phyloP scores from a whole-genome alignment of 257 asterid genomes.

The Solanum verrucosum region DNA sequence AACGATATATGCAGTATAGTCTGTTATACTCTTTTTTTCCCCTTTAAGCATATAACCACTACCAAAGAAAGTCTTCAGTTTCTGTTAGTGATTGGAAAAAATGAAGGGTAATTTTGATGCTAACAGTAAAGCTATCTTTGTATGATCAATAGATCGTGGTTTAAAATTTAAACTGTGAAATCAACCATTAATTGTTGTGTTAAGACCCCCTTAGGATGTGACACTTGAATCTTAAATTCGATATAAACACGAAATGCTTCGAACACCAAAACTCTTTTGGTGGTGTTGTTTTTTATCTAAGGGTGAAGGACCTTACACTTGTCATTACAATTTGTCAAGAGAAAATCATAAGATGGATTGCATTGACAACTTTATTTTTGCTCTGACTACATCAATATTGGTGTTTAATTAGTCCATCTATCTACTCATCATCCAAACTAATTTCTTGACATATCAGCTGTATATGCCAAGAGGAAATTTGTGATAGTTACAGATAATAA shows the following conservation, averaged over 20 bases:
- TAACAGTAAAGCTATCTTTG: no score
- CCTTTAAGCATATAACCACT: no score
- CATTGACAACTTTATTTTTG: not conserved
- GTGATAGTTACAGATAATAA: not conserved
- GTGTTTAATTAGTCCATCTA: not conserved
- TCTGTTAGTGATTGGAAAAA: not conserved
- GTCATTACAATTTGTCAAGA: not conserved
- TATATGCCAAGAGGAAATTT: not conserved
- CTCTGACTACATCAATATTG: not conserved
- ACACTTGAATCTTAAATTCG: not conserved
- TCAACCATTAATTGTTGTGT: not conserved
- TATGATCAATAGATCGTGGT: no score
- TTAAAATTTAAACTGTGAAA: no score
- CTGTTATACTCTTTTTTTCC: no score
- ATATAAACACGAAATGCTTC: no score
- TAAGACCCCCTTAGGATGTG: not conserved
- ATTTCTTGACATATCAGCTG: not conserved
- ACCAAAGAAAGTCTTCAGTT: not conserved
- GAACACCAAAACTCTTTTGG: not conserved
- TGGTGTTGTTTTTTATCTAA: not conserved
- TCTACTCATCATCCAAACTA: not conserved
- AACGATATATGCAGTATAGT: no score
- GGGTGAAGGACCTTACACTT: not conserved
- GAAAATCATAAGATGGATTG: not conserved
- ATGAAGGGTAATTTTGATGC: not conserved